Conservation (phyloP, 2,329 filamentous ascomycete genomes). For the Hypomyces perniciosus region DNA sequence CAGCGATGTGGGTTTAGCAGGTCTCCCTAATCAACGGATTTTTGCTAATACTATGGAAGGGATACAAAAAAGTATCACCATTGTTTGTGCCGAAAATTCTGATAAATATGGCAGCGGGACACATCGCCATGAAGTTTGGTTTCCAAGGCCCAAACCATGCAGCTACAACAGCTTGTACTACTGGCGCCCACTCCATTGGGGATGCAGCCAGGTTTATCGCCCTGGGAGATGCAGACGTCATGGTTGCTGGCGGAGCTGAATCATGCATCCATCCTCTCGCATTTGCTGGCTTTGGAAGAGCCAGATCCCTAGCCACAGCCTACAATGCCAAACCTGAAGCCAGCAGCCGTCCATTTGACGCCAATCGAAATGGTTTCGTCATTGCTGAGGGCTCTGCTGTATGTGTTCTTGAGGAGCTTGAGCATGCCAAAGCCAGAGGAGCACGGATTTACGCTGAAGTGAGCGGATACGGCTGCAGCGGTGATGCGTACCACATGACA, state of each 20-base stretch:
- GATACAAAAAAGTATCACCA: constrained; percentile 88
- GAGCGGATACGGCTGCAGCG: constrained; percentile 81
- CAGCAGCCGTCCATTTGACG: constrained; percentile 84
- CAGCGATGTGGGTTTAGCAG: constrained; percentile 47
- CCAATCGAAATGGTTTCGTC: constrained; percentile 75
- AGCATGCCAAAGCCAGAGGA: constrained; percentile 74
- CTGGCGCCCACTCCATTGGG: constrained; percentile 88
- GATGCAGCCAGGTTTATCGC: constrained; percentile 90
- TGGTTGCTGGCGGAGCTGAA: constrained; percentile 93
- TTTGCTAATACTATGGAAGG: constrained; percentile 42
- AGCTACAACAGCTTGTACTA: constrained; percentile 91
- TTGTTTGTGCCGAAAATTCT: constrained; percentile 88
- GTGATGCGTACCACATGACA: constrained; percentile 90
- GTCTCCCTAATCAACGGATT: background rate
- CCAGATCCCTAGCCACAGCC: constrained; percentile 74
- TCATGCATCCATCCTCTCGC: constrained; percentile 93
- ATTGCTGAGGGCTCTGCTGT: constrained; percentile 89
- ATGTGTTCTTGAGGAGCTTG: constrained; percentile 79
- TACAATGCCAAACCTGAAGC: constrained; percentile 67
- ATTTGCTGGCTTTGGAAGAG: constrained; percentile 84
- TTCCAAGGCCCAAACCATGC: constrained; percentile 90
- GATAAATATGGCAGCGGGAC: constrained; percentile 91
- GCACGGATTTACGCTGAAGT: constrained; percentile 85
- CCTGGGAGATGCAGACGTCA: constrained; percentile 87
- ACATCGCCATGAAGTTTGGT: constrained; percentile 87